Percentiles rank a stretch among this genome's conserved stretches.
These are phyloP conservation scores for Plantago ovata DNA, from an alignment of 257 asterid species.

Conservation along the genomic window DNA sequence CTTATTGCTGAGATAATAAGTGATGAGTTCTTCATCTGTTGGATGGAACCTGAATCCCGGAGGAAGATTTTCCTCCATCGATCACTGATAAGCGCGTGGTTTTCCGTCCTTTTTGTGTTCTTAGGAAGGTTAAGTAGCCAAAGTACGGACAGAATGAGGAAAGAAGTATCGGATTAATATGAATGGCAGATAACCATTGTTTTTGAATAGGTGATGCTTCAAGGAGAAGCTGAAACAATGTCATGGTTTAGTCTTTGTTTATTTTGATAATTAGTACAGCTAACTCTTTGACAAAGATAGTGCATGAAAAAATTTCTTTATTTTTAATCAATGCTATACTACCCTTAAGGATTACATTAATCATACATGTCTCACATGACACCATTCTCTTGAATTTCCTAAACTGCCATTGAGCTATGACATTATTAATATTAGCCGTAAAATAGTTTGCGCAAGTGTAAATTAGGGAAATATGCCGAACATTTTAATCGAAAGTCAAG, in stretches of 20 bases:
- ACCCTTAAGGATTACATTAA: not conserved
- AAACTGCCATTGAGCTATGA: not conserved
- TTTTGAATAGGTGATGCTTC: constrained; percentile 35
- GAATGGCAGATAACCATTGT: constrained; percentile 25
- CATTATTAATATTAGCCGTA: too few species aligned
- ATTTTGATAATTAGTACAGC: constrained; percentile 48
- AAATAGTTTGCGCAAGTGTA: too few species aligned
- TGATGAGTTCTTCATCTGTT: constrained; percentile 77
- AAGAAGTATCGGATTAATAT: constrained; percentile 22
- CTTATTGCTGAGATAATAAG: constrained; percentile 57
- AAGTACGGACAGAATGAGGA: constrained; percentile 25
- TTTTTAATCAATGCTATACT: constrained; percentile 2
- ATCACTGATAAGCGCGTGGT: not conserved
- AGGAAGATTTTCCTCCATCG: constrained; percentile 74
- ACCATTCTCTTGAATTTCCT: not conserved
- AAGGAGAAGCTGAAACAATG: constrained; percentile 41
- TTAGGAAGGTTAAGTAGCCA: constrained; percentile 5
- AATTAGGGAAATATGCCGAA: too few species aligned
- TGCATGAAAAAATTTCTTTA: constrained; percentile 23
- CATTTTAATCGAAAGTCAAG: too few species aligned
- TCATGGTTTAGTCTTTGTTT: constrained; percentile 36
- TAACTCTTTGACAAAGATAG: constrained; percentile 85
- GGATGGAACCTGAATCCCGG: constrained; percentile 92
- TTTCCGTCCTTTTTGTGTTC: not conserved
- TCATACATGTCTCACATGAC: not conserved